Conservation (phyloP, 805 yeast genomes). For the Metschnikowia baotianmanensis region DNA sequence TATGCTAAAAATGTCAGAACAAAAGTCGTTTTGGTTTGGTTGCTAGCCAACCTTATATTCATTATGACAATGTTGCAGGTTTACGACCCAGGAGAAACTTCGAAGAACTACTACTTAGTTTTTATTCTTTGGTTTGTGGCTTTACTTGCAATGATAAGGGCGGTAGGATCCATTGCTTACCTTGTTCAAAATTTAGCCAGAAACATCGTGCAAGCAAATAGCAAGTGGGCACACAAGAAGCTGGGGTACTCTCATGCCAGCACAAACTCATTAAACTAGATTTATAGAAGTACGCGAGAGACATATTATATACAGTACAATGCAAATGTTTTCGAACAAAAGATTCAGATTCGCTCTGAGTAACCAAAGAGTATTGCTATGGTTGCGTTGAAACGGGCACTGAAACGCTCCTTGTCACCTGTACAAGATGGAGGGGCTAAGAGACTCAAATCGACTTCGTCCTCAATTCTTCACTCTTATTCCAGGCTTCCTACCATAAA, state of each 20-base stretch:
- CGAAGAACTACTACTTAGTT: slow-evolving; percentile 66
- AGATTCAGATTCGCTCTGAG: neutral
- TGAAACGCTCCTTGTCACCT: slow-evolving; percentile 24
- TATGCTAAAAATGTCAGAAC: slow-evolving; percentile 95
- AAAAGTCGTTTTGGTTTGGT: slow-evolving; percentile 93
- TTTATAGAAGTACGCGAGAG: neutral
- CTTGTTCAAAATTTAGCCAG: slow-evolving; percentile 44
- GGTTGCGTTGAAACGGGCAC: slow-evolving; percentile 45
- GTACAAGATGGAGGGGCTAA: slow-evolving; percentile 23
- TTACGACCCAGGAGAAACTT: slow-evolving; percentile 60
- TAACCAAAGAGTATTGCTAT: no score
- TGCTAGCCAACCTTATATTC: slow-evolving; percentile 74
- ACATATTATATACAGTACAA: slow-evolving; percentile 5
- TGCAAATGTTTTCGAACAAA: neutral
- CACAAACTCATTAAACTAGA: slow-evolving; percentile 32
- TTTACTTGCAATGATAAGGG: slow-evolving; percentile 75
- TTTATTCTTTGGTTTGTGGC: slow-evolving; percentile 94
- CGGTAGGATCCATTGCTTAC: slow-evolving; percentile 74
- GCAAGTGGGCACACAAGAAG: slow-evolving; percentile 41
- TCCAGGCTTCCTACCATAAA: slow-evolving; percentile 48
- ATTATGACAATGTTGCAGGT: slow-evolving; percentile 88
- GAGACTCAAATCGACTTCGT: slow-evolving; percentile 31
- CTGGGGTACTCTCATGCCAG: slow-evolving; percentile 37
- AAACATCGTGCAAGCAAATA: slow-evolving; percentile 36
- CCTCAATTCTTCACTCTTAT: slow-evolving; percentile 49